These are phyloP conservation scores for Gossypium aridum DNA, from an alignment of 441 rosid species.

Conservation along the genomic window DNA sequence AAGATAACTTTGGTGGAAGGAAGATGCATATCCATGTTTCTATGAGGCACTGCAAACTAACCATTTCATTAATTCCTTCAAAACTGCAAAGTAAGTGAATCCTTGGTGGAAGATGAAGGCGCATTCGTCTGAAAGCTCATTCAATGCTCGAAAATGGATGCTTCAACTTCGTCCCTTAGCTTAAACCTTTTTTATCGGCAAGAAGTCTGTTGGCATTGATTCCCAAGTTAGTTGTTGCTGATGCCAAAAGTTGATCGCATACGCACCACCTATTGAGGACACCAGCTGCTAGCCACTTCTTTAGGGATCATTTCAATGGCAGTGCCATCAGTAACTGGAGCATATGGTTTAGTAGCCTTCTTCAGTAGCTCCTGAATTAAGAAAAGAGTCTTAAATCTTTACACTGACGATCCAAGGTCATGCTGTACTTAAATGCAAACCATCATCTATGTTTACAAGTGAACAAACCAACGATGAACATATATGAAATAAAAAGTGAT, in stretches of 20 bases:
- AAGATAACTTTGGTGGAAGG: neutral
- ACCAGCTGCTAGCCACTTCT: constrained; percentile 36
- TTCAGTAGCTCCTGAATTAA: constrained; percentile 54
- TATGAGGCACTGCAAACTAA: neutral
- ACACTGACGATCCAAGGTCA: neutral
- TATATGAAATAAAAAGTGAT: neutral
- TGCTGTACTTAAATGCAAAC: neutral
- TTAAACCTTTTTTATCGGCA: neutral
- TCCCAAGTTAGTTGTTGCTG: constrained; percentile 16
- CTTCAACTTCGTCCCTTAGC: neutral
- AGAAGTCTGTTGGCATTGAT: neutral
- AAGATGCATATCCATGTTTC: neutral
- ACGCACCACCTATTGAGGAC: constrained; percentile 35
- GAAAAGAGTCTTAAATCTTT: neutral
- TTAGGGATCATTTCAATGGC: constrained; percentile 33
- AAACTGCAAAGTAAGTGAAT: no score
- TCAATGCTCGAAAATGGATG: neutral
- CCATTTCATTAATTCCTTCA: no score
- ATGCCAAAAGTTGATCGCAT: constrained; percentile 59
- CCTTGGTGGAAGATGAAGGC: no score
- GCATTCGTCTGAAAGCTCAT: neutral
- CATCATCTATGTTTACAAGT: neutral
- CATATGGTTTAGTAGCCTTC: constrained; percentile 77
- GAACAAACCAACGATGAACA: neutral
- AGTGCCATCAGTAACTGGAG: constrained; percentile 42